Conservation (phyloP, 2,329 filamentous ascomycete species). For the Colletotrichum paranaense region DNA sequence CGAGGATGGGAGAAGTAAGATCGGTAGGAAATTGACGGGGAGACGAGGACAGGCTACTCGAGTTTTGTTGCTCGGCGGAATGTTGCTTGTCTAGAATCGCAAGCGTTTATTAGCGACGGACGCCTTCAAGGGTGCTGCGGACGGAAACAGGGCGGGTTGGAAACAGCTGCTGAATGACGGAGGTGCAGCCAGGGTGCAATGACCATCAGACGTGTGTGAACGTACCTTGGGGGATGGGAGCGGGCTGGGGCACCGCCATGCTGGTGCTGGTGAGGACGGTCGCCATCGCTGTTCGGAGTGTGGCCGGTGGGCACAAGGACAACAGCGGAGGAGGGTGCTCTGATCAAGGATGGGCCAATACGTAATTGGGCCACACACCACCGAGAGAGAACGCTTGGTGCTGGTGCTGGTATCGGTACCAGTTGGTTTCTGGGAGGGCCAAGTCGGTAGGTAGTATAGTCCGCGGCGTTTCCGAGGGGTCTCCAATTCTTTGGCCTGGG, state of each 20-base stretch:
- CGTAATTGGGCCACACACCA: constrained; percentile 33
- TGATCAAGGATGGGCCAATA: constrained; percentile 26
- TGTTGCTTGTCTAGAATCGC: constrained; percentile 25
- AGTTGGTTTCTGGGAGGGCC: neutral
- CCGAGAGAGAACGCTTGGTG: constrained; percentile 24
- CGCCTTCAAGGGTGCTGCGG: constrained; percentile 24
- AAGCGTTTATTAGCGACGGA: constrained; percentile 25
- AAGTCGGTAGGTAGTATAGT: neutral
- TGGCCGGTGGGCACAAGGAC: constrained; percentile 23
- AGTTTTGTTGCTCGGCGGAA: constrained; percentile 27
- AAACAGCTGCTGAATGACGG: constrained; percentile 28
- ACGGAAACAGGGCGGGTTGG: constrained; percentile 33
- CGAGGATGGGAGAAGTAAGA: constrained; percentile 63
- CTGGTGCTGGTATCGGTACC: constrained; percentile 16
- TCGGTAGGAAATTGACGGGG: constrained; percentile 62
- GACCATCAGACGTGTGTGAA: neutral
- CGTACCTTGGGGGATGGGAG: constrained; percentile 29
- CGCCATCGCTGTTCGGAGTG: constrained; percentile 28
- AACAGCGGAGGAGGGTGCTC: constrained; percentile 16
- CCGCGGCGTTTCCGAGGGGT: constrained; percentile 30
- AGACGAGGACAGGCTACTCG: constrained; percentile 49
- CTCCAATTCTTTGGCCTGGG: constrained; percentile 9
- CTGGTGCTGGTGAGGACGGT: constrained; percentile 23
- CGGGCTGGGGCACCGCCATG: constrained; percentile 24
- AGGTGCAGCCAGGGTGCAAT: constrained; percentile 12